Conservation (phyloP, 306 rosid genomes). For the Adenanthera pavonina region DNA sequence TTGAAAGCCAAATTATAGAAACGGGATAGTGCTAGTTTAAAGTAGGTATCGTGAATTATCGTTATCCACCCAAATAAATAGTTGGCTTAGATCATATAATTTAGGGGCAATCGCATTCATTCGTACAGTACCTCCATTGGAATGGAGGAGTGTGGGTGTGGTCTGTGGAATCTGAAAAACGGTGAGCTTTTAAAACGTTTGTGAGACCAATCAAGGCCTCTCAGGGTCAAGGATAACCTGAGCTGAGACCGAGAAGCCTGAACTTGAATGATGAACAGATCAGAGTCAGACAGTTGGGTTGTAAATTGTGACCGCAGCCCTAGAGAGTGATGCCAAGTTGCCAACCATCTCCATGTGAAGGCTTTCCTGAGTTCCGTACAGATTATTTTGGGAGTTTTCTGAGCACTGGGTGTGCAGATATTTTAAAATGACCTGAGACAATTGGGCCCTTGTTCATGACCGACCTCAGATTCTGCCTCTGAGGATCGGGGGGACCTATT, state of each 20-base stretch:
- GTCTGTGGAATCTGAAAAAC: not conserved
- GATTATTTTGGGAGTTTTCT: conserved; percentile 7
- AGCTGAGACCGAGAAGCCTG: not conserved
- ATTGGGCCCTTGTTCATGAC: conserved; percentile 27
- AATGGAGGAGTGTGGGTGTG: not conserved
- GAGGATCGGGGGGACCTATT: conserved; percentile 34
- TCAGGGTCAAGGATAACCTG: not conserved
- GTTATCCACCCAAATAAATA: not conserved
- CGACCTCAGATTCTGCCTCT: conserved; percentile 30
- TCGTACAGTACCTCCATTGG: conserved; percentile 14
- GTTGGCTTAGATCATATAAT: not conserved
- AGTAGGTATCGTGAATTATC: not conserved
- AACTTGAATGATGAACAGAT: conserved; percentile 34
- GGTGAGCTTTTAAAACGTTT: not conserved
- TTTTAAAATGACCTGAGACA: conserved; percentile 10
- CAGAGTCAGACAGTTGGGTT: conserved; percentile 24
- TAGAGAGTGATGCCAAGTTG: conserved; percentile 13
- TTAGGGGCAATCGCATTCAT: not conserved
- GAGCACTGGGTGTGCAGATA: conserved; percentile 12
- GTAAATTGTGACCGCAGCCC: conserved; percentile 32
- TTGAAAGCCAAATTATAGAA: not conserved
- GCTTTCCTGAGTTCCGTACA: conserved; percentile 36
- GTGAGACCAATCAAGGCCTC: conserved; percentile 20
- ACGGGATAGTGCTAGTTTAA: not conserved
- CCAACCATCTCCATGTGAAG: conserved; percentile 36